Percentiles rank a stretch among this genome's conserved stretches.
These are phyloP conservation scores for Capsicum pubescens DNA, from an alignment of 257 asterid genomes.

Conservation along the genomic window DNA sequence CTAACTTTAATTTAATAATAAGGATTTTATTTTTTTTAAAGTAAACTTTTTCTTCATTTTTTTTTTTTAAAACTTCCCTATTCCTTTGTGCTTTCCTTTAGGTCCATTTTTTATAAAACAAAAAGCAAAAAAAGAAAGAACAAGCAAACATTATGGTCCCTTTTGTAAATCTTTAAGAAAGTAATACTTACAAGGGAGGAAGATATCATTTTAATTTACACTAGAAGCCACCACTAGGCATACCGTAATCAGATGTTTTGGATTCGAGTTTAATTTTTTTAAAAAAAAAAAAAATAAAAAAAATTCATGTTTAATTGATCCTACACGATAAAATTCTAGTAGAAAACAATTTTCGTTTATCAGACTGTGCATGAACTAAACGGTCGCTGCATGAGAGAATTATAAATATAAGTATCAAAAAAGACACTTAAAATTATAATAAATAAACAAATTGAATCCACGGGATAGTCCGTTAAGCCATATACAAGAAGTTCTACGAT, in stretches of 20 bases:
- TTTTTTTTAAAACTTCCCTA: not conserved
- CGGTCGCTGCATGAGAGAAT: not conserved
- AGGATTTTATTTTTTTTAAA: too few species aligned
- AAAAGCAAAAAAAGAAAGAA: not conserved
- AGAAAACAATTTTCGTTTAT: not conserved
- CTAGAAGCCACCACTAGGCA: not conserved
- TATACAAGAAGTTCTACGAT: not conserved
- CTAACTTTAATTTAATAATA: too few species aligned
- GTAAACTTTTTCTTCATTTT: too few species aligned
- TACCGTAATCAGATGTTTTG: not conserved
- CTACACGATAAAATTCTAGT: not conserved
- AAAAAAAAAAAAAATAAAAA: not conserved
- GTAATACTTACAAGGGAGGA: slow-evolving; percentile 7
- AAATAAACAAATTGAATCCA: not conserved
- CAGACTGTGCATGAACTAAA: not conserved
- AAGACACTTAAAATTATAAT: not conserved
- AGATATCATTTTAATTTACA: not conserved
- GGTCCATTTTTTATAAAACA: not conserved
- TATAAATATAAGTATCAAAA: not conserved
- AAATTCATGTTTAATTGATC: fast-evolving
- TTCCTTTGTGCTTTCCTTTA: not conserved
- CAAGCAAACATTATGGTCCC: slow-evolving; percentile 19
- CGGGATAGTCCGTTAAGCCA: not conserved
- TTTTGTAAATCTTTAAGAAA: not conserved
- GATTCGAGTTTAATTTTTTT: not conserved